These are phyloP conservation scores for Fusarium siculi DNA, from an alignment of 2,329 filamentous ascomycete genomes.

Conservation along the genomic window DNA sequence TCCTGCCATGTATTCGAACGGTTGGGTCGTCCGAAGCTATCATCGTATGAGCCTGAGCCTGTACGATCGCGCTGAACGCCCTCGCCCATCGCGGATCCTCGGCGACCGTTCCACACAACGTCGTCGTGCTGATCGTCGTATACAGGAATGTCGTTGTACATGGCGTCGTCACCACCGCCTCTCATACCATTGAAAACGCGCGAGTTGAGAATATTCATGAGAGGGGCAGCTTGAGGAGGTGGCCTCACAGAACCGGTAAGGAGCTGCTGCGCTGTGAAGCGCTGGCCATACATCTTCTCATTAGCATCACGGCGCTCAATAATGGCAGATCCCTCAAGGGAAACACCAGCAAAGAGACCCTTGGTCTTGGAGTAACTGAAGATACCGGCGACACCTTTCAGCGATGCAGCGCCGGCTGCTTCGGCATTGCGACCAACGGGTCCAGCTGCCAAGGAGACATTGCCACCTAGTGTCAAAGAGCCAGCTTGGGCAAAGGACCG, in stretches of 20 bases:
- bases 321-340: constrained; percentile 90
- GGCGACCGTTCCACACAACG: constrained; percentile 82
- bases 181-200: constrained; percentile 80
- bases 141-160: constrained; percentile 94
- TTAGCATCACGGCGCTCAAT: constrained; percentile 97
- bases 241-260: constrained; percentile 81
- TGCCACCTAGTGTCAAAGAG: constrained; percentile 91
- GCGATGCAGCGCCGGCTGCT: constrained; percentile 90
- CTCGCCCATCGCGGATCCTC: constrained; percentile 77
- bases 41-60: constrained; percentile 52
- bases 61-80: constrained; percentile 56
- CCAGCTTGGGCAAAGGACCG: constrained; percentile 94
- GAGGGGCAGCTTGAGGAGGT: constrained; percentile 83
- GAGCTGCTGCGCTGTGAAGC: constrained; percentile 83
- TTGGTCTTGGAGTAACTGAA: constrained; percentile 99
- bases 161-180: constrained; percentile 64
- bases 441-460: constrained; percentile 94
- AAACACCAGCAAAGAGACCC: constrained; percentile 94
- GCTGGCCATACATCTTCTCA: constrained; percentile 90
- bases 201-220: constrained; percentile 87
- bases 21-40: constrained; percentile 66
- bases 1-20: constrained; percentile 80
- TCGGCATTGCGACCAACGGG: constrained; percentile 95
- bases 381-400: constrained; percentile 88
- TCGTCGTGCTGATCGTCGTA: constrained; percentile 88